phyloP scores from a whole-genome alignment of 768 basidiomycete species.

The Lactarius tabidus region DNA sequence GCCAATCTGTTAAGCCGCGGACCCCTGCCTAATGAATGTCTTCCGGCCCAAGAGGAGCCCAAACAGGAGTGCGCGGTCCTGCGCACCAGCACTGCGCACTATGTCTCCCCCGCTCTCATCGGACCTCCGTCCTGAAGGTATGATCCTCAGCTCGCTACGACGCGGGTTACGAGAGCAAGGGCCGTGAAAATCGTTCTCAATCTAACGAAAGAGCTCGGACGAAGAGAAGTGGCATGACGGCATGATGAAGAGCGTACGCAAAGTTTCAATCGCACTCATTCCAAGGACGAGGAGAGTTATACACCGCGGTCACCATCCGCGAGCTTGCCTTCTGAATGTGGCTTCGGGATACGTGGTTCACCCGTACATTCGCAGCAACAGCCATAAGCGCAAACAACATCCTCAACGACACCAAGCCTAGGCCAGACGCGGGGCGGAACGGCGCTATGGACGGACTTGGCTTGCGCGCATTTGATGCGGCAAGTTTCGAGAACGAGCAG shows the following conservation, averaged over 20 bases:
- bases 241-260: constrained; percentile 14
- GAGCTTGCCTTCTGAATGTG: constrained; percentile 15
- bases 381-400: constrained; percentile 9
- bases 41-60: constrained; percentile 25
- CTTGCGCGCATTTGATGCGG: constrained; percentile 21
- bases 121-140: constrained; percentile 24
- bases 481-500: constrained; percentile 22
- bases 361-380: constrained; percentile 9
- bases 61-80: constrained; percentile 19
- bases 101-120: constrained; percentile 26
- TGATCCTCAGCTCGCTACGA: constrained; percentile 23
- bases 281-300: no score
- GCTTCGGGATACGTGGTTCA: constrained; percentile 5
- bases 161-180: constrained; percentile 13
- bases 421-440: constrained; percentile 19
- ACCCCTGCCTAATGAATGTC: constrained; percentile 26
- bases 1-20: constrained; percentile 21
- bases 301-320: constrained; percentile 25
- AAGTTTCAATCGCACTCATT: constrained; percentile 15
- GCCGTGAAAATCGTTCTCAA: constrained; percentile 8
- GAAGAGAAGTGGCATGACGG: constrained; percentile 8
- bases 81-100: constrained; percentile 14
- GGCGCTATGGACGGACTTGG: constrained; percentile 23
- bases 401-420: background rate
- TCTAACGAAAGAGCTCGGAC: background rate